A percentile compares a stretch with the other conserved stretches of the same genome.
Evolutionary conservation across 2,329 filamentous ascomycete genomes (phyloP).

Genomic region (Cladosporium sp.): DNA sequence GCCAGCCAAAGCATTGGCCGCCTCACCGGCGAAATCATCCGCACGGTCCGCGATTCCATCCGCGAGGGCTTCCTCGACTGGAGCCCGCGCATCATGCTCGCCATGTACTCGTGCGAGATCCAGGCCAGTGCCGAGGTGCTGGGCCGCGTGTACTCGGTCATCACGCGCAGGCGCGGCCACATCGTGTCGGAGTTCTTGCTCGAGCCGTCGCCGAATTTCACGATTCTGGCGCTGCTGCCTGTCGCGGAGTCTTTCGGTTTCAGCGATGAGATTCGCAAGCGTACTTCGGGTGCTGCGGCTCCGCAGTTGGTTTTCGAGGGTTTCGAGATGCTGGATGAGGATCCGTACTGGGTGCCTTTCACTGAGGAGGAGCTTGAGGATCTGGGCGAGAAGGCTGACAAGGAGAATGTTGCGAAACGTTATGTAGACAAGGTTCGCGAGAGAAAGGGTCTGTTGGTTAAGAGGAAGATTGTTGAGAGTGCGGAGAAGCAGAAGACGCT

Average conservation of each 20-base stretch:
- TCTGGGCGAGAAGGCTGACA: slow-evolving; percentile 87
- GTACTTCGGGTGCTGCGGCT: slow-evolving; percentile 84
- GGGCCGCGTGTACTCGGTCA: slow-evolving; percentile 92
- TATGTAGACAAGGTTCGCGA: slow-evolving; percentile 89
- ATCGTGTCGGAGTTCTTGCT: slow-evolving; percentile 91
- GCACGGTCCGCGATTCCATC: slow-evolving; percentile 81
- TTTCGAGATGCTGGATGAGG: slow-evolving; percentile 89
- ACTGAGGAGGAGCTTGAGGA: slow-evolving; percentile 97
- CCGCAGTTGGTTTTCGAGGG: slow-evolving; percentile 93
- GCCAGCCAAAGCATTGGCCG: slow-evolving; percentile 70
- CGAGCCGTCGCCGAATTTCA: slow-evolving; percentile 95
- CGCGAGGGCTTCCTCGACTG: slow-evolving; percentile 88
- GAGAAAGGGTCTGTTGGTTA: slow-evolving; percentile 85
- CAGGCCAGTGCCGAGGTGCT: slow-evolving; percentile 94
- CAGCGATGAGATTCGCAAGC: slow-evolving; percentile 92
- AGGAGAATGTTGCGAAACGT: slow-evolving; percentile 91
- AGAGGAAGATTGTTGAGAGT: slow-evolving; percentile 69
- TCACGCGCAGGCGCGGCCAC: slow-evolving; percentile 86
- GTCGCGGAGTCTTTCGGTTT: slow-evolving; percentile 97
- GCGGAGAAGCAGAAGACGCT: slow-evolving; percentile 88
- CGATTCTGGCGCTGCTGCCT: slow-evolving; percentile 81
- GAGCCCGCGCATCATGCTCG: slow-evolving; percentile 90
- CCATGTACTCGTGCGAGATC: slow-evolving; percentile 98
- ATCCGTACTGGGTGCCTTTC: slow-evolving; percentile 96
- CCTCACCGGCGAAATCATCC: slow-evolving; percentile 90